A percentile compares a stretch with the other conserved stretches of the same genome.
These are phyloP conservation scores for Cymodocea nodosa DNA, from an alignment of 116 monocot species.

Conservation along the genomic window DNA sequence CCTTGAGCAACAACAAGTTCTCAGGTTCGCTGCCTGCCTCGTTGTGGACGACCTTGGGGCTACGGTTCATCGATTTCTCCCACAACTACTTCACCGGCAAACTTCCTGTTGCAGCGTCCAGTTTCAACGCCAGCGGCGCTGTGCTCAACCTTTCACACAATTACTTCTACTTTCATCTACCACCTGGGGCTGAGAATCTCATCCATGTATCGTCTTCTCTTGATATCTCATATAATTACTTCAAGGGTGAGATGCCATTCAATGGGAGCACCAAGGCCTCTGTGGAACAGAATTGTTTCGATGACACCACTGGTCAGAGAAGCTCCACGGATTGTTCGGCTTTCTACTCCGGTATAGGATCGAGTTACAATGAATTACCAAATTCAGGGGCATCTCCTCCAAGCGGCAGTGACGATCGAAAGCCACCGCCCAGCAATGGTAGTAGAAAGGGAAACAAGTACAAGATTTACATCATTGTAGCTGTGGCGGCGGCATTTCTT, in stretches of 20 bases:
- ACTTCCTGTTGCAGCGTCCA: constrained; percentile 16
- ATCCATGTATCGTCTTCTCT: constrained; percentile 21
- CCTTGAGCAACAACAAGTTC: constrained; percentile 29
- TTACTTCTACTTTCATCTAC: constrained; percentile 35
- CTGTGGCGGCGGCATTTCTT: constrained; percentile 24
- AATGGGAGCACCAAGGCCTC: constrained; percentile 12
- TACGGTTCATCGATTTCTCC: constrained; percentile 42
- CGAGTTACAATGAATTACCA: constrained; percentile 1
- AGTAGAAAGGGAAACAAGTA: neutral
- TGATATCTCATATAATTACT: constrained; percentile 65
- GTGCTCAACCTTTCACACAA: constrained; percentile 57
- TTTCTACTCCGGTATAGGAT: constrained; percentile 45
- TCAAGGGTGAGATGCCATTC: constrained; percentile 27
- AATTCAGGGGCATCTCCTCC: constrained; percentile 8
- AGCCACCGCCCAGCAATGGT: neutral
- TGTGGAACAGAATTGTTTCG: constrained; percentile 47
- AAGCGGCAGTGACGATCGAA: too few relatives aligned
- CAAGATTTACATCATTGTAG: constrained; percentile 31
- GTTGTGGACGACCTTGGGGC: constrained; percentile 18
- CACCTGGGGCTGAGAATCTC: constrained; percentile 12
- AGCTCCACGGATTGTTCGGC: constrained; percentile 23
- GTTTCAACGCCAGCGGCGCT: constrained; percentile 7
- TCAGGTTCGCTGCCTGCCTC: constrained; percentile 27
- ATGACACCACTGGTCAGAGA: constrained; percentile 36
- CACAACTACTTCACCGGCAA: constrained; percentile 46